Base-by-base conservation (phyloP, 257 asterid species). In the Gentiana straminea region DNA sequence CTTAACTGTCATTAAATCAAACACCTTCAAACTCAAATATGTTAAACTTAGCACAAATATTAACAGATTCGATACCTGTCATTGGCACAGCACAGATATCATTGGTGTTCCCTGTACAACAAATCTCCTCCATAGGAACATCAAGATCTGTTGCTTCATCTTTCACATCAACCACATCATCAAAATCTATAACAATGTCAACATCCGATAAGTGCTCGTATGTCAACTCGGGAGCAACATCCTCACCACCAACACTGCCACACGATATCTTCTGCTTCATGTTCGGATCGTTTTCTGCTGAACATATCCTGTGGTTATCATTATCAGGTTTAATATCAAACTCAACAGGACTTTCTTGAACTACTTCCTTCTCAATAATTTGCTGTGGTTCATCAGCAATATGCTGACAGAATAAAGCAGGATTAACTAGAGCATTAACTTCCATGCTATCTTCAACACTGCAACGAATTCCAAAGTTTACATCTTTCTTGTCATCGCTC, bases 131-230 rank as follows among this genome's bases (percentile, higher is more conserved):
- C 62, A 15, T 55, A 38, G 67, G 41, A 47, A 49, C 63, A 67
- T 68, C 64, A 68, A 68, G 13, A 52, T 51, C 62, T 37, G 58
- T 41, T 55, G 32, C 60, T 62, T 63, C 75, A 39, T 56, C 71
- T 44, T 65, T 67, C 60, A 74, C 59, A 70, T 69, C 77, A 60
- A 77, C 51, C 49, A 68, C 79, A 46, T 47, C 69, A 62, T 70
- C 77, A 53, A 80, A 65, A 52, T 77, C 78, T 73, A 71, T 66
- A 54, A 47, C 82, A 57, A 45, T 53, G 55, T 55, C 84, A 70
- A 49, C 41, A 57, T 43, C 75, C 48, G 60, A 46, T 55, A 73
- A 55, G 58, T 61, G 72, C 49, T 59, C 77, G 7, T 46, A 36
- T 44, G 74, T 49, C 45, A 75, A 59, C 47, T 66, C 74, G 24